Conservation (phyloP, 805 yeast genomes). For the Helenozyma baotianmanensis region DNA sequence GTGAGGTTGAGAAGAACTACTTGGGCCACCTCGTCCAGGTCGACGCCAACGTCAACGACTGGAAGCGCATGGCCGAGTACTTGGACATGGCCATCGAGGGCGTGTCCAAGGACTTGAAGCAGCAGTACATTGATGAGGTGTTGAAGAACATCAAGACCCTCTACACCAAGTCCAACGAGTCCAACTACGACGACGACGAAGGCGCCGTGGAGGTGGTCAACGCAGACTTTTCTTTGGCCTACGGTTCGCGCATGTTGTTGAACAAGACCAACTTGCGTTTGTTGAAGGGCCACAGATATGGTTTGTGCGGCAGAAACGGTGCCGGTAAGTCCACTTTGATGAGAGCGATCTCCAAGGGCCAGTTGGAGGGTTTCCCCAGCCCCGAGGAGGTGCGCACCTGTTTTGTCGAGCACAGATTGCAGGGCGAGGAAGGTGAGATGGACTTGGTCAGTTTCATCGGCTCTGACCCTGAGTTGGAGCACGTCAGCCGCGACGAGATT, state of each 20-base stretch:
- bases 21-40: slow-evolving; percentile 37
- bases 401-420: slow-evolving; percentile 94
- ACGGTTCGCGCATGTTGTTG: slow-evolving; percentile 94
- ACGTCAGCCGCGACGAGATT: slow-evolving; percentile 65
- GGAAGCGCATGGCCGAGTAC: slow-evolving; percentile 50
- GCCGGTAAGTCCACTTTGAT: slow-evolving; percentile 97
- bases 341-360: slow-evolving; percentile 96
- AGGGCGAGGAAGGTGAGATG: slow-evolving; percentile 90
- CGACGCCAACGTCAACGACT: slow-evolving; percentile 43
- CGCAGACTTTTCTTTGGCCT: slow-evolving; percentile 92
- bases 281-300: slow-evolving; percentile 93
- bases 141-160: slow-evolving; percentile 47
- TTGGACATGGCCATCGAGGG: slow-evolving; percentile 31
- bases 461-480: slow-evolving; percentile 73
- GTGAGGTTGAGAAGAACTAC: slow-evolving; percentile 40
- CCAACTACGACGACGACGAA: slow-evolving; percentile 54
- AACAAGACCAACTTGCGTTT: slow-evolving; percentile 88
- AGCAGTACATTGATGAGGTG: slow-evolving; percentile 39
- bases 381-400: slow-evolving; percentile 83
- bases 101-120: slow-evolving; percentile 16
- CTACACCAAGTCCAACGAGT: slow-evolving; percentile 43
- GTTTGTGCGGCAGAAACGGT: slow-evolving; percentile 97
- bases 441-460: slow-evolving; percentile 86
- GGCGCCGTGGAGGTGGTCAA: slow-evolving; percentile 91
- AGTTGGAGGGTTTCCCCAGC: slow-evolving; percentile 95